Evolutionary conservation across 2,329 filamentous ascomycete species (phyloP).

Genomic region (Calonectria pseudoreteaudii): DNA sequence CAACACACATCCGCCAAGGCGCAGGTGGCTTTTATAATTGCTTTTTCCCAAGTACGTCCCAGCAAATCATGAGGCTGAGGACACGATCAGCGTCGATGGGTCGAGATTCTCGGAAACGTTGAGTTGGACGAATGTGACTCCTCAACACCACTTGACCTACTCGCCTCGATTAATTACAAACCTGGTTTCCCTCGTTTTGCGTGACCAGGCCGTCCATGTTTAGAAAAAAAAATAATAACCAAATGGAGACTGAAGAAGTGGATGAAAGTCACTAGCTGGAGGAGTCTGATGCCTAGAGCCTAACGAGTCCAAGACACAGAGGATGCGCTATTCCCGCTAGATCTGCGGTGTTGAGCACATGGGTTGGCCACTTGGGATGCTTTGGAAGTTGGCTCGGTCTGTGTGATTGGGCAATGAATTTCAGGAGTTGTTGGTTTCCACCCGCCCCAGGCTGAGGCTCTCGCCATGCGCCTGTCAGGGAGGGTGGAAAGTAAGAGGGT

Average conservation of each 20-base stretch:
- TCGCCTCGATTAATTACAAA: slow-evolving; percentile 10
- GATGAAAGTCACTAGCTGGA: slow-evolving; percentile 15
- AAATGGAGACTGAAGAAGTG: slow-evolving; percentile 14
- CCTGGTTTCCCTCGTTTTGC: slow-evolving; percentile 4
- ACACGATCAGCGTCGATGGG: slow-evolving; percentile 5
- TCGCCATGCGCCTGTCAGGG: background rate
- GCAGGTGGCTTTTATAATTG: slow-evolving; percentile 31
- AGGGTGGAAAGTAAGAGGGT: background rate
- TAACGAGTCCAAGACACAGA: slow-evolving; percentile 9
- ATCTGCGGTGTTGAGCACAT: slow-evolving; percentile 24
- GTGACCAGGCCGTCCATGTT: background rate
- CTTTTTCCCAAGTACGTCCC: slow-evolving; percentile 16
- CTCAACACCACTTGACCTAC: background rate
- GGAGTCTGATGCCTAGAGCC: slow-evolving; percentile 11
- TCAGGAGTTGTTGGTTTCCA: slow-evolving; percentile 2
- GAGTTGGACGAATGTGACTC: background rate
- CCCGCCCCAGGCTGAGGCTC: slow-evolving; percentile 20
- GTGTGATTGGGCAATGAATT: slow-evolving; percentile 16
- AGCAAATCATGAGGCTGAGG: slow-evolving; percentile 31
- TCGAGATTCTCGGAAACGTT: slow-evolving; percentile 4
- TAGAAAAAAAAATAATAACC: slow-evolving; percentile 1
- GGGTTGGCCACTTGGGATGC: slow-evolving; percentile 18
- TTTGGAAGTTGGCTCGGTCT: slow-evolving; percentile 7
- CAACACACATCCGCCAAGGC: slow-evolving; percentile 31
- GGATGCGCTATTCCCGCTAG: slow-evolving; percentile 31